These are phyloP conservation scores for Apiotrichum sp. DNA, from an alignment of 1,284 basidiomycete species.

Conservation along the genomic window DNA sequence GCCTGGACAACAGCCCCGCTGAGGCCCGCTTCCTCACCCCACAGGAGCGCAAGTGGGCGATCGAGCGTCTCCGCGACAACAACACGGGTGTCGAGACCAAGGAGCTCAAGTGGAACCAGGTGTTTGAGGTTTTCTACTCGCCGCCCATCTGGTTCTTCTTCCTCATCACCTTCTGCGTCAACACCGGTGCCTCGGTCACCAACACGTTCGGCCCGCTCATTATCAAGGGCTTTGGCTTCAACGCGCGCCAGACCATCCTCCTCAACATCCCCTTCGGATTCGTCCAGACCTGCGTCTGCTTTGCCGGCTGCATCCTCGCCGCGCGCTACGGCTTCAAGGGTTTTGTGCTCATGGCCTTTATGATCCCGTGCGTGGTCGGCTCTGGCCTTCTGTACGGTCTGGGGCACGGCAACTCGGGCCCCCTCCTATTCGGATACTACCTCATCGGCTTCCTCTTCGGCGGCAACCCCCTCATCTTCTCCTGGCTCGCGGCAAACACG, in stretches of 20 bases:
- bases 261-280: conserved; percentile 43
- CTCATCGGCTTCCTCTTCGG: conserved; percentile 35
- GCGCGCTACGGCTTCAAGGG: conserved; percentile 25
- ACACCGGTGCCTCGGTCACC: conserved; percentile 28
- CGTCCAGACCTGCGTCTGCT: conserved; percentile 23
- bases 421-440: conserved; percentile 17
- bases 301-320: conserved; percentile 20
- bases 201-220: conserved; percentile 42
- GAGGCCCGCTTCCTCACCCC: conserved; percentile 35
- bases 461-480: conserved; percentile 29
- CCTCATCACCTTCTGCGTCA: conserved; percentile 27
- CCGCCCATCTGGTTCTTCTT: conserved; percentile 30
- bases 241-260: conserved; percentile 28
- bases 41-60: conserved; percentile 32
- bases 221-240: conserved; percentile 36
- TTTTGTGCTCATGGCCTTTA: conserved; percentile 23
- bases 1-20: conserved; percentile 37
- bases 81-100: conserved; percentile 33
- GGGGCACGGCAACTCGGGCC: conserved; percentile 9
- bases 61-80: conserved; percentile 44
- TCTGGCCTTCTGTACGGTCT: conserved; percentile 33
- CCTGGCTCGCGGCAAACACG: conserved; percentile 29
- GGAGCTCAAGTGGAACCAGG: conserved; percentile 39
- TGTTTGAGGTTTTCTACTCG: conserved; percentile 32
- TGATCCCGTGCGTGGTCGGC: conserved; percentile 34